Base-by-base conservation (phyloP, 495 filamentous ascomycete genomes). In the Chaetomium tenue region DNA sequence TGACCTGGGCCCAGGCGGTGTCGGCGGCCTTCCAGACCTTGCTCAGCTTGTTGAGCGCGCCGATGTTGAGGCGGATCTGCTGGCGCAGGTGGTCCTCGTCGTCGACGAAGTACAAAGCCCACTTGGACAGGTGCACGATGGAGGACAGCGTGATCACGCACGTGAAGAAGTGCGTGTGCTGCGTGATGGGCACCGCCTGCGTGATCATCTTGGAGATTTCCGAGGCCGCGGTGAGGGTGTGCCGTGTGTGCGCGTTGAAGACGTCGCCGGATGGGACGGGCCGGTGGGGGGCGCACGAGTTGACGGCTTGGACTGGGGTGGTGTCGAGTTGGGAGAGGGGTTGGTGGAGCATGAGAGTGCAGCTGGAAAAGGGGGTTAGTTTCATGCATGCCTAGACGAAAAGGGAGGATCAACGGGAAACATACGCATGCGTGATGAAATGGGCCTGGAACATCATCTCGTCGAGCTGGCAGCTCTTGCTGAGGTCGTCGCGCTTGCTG, bases 401-500 rank as follows among this genome's bases (percentile, higher is more conserved):
- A 7, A 37, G 22, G 54, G 3, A 18, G 20, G 16, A 9, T 25
- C 47, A 42, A 60, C 9, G 58, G 50, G 62, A 15, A n/a, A 50
- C 26, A 70, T 74, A 84, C 76, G 85, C 88, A 71, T 90, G 84
- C 33, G 88, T 84, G 57, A 94, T 87, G 86, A 94, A 92, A 61
- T 89, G 89, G 13, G 91, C 91, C 71, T 96, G 91, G 79, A 96
- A 95, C 78, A 96, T 86, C 83, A 96, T 89, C 77, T 95, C 91
- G 70, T 97, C 92, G 12, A 93, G 82, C 40, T 87, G 79, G 37
- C 87, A 83, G 63, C 88, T 84, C 63, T 84, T 83, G 46, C 83
- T 83, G 60, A 93, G 77, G 40, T 91, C 82, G 63, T 90, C 85
- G 60, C 81, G 81, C 76, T 95, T 95, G n/a, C 81, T 81, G 46